Base-by-base conservation (phyloP, 257 asterid species). In the Nicotiana tomentosiformis region DNA sequence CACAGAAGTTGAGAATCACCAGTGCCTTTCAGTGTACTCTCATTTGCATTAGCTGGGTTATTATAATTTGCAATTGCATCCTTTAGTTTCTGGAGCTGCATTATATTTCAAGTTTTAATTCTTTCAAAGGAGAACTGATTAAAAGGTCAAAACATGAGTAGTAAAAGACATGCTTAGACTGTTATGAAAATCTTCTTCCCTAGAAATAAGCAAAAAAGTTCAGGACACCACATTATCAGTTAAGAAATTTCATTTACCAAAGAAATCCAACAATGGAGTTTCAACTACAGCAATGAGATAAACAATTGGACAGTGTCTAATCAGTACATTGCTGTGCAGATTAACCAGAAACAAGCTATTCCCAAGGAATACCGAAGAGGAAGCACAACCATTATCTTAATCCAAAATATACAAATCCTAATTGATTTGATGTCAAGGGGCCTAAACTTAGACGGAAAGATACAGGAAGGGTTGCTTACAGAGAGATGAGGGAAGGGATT, bases 81-180 rank as follows among this genome's bases (percentile, higher is more conserved):
- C 88, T 80, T 92, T 66, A 92, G 53, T 84, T 90, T 92, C 90
- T 89, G 93, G 78, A 92, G 88, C 96, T 92, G 92, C 92, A 90
- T 17, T 57, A 17, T 18, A 70, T 81, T 18, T 26, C 77, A 68
- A 83, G 39, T 43, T 43, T 9, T 43, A 32, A 32, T 80, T 23
- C 35, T 51, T 51, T 53, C 65, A 76, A 8, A 76, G 80, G 65
- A 76, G 29, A 76, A 76, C 9, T 51, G 65, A 51, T 51, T 53
- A 49, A 53, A 51, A 76, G 46, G 43, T 51, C 20, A 76, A 56
- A 76, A 7, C 62, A 76, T 76, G 80, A 49, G 70, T 10, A 66
- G 46, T 4, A 51, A 29, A 16, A 29, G 26, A 76, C 7, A 76
- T 51, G 46, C 46, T 51, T 29, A 53, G 65, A 76, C 62, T 29